These are phyloP conservation scores for Coniella vitis DNA, from an alignment of 2,329 filamentous ascomycete genomes.

Conservation along the genomic window DNA sequence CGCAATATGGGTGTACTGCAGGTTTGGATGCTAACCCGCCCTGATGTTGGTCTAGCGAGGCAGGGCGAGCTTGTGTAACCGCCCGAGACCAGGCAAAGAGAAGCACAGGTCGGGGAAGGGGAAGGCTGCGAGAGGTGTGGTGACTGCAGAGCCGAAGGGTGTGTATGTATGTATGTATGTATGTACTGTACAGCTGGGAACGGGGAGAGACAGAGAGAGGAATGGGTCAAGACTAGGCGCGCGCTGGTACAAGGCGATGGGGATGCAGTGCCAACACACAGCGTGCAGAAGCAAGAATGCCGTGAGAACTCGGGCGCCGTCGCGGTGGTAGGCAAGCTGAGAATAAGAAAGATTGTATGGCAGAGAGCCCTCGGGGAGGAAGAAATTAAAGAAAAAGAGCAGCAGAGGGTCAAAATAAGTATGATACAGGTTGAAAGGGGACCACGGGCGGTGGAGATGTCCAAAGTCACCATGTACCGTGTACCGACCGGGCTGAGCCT, in stretches of 20 bases:
- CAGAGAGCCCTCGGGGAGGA: background rate
- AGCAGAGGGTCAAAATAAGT: slow-evolving; percentile 15
- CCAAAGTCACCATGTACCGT: background rate
- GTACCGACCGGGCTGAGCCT: too few species aligned
- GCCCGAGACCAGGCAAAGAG: slow-evolving; percentile 5
- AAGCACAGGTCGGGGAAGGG: slow-evolving; percentile 7
- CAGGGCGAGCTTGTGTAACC: slow-evolving; percentile 17
- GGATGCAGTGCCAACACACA: slow-evolving; percentile 17
- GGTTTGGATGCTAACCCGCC: slow-evolving; percentile 7
- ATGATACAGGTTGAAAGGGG: slow-evolving; percentile 12
- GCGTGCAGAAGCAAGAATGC: slow-evolving; percentile 12
- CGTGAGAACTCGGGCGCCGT: slow-evolving; percentile 8
- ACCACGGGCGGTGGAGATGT: slow-evolving; percentile 5
- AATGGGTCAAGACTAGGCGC: too few species aligned
- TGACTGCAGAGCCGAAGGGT: slow-evolving; percentile 16
- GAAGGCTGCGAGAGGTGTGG: slow-evolving; percentile 1
- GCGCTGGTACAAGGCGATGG: slow-evolving; percentile 12
- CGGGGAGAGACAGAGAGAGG: background rate
- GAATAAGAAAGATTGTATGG: background rate
- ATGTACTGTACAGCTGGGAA: slow-evolving; percentile 8
- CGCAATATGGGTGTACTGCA: slow-evolving; percentile 3
- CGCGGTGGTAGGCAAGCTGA: slow-evolving; percentile 3
- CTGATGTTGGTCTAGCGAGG: slow-evolving; percentile 4
- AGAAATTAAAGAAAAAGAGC: background rate
- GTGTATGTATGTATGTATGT: slow-evolving; percentile 10